Evolutionary conservation across 2,329 filamentous ascomycete species (phyloP), one percentile per base, ranked within the genome.

Genomic region (Claviceps sp.): DNA sequence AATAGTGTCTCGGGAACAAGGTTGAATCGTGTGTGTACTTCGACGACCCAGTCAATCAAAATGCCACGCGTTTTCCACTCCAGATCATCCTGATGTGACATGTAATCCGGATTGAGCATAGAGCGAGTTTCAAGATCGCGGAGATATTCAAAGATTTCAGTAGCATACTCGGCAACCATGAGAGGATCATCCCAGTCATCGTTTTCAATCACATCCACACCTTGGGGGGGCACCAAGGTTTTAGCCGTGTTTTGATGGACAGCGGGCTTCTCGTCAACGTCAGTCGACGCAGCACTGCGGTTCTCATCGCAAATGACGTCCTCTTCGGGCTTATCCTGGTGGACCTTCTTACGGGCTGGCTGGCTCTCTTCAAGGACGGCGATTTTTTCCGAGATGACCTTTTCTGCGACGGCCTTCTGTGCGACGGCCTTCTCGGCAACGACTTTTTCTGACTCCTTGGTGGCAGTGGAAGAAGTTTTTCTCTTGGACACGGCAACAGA

Each of bases 41-140:
- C 93, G 57, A 98, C 90, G 58, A 98, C 78, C 93, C 93, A 98
- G 73, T 98, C 93, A 59, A 97, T 83, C 51, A 98, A 80, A 59
- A 98, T 96, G 57, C 90, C 91, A 61, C 93, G 88, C 73, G 95
- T 96, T 78, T 95, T 95, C 93, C 93, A 98, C 69, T 96, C 91
- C 13, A 98, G 77, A 61, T 96, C 89, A 57, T 87, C 86, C 66
- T 98, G 93, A 70, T 91, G 87, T 49, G 86, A 80, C 83, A 98
- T 98, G 74, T 98, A 98, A 56, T 93, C 74, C 17, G 89, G 84
- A 70, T 97, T 96, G 60, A 91, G 89, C 64, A 90, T 68, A 0
- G 82, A 69, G 75, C 89, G 66, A 76, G 71, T 74, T 71, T 98
- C 93, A 24, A 97, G 80, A 61, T 94, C 84, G 62, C 82, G 84